phyloP scores from a whole-genome alignment of 176 grass and related monocot genomes.

The Dendrocalamus sinicus region DNA sequence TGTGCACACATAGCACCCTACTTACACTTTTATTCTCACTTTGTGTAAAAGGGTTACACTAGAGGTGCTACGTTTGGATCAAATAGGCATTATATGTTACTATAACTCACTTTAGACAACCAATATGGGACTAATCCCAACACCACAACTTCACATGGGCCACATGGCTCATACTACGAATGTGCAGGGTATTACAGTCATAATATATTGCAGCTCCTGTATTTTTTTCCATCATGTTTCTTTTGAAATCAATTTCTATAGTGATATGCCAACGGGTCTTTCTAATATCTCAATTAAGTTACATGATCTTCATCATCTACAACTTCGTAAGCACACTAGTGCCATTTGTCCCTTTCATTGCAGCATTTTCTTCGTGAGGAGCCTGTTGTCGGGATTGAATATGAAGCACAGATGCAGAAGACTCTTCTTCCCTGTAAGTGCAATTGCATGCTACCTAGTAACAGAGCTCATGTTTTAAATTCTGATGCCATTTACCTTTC shows the following conservation, averaged over 20 bases:
- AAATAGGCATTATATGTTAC: too few species aligned
- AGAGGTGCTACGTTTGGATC: too few species aligned
- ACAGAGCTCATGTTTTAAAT: constrained; percentile 30
- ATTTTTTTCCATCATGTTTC: not conserved
- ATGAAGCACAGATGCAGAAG: constrained; percentile 97
- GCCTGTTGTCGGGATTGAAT: constrained; percentile 94
- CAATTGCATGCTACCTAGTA: constrained; percentile 18
- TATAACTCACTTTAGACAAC: too few species aligned
- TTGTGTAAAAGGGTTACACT: too few species aligned
- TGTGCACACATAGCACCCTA: too few species aligned
- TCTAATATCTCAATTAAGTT: constrained; percentile 37
- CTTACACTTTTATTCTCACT: too few species aligned
- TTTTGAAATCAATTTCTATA: constrained; percentile 9
- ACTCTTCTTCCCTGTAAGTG: constrained; percentile 94
- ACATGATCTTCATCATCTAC: constrained; percentile 20
- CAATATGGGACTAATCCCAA: too few species aligned
- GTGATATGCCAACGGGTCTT: constrained; percentile 18
- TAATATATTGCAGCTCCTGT: constrained; percentile 35
- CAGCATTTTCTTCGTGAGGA: constrained; percentile 95
- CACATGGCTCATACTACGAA: too few species aligned
- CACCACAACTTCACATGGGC: too few species aligned
- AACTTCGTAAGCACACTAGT: constrained; percentile 27
- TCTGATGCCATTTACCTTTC: constrained; percentile 22
- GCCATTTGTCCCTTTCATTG: constrained; percentile 21
- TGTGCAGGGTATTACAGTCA: not conserved